Percentiles rank a stretch among this genome's conserved stretches.
Conservation (phyloP, 768 basidiomycete genomes). For the Tylopilus rubrobrunneus region DNA sequence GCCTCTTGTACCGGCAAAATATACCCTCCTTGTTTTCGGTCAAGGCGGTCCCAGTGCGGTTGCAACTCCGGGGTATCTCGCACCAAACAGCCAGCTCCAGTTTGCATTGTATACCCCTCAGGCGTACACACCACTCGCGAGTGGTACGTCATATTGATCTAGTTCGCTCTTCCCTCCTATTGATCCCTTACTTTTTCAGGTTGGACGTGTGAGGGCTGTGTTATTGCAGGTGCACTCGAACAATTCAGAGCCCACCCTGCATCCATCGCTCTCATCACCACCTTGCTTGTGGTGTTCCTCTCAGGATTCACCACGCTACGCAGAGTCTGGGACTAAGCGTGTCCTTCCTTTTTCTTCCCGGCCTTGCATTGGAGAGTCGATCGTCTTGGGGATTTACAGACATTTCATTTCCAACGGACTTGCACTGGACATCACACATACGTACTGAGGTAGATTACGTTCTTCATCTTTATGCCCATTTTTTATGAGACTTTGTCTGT, state of each 20-base stretch:
- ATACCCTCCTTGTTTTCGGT: slow-evolving; percentile 57
- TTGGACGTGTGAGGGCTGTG: slow-evolving; percentile 30
- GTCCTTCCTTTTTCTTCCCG: not conserved
- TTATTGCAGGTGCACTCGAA: slow-evolving; percentile 21
- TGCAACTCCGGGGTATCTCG: slow-evolving; percentile 48
- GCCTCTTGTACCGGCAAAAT: slow-evolving; percentile 59
- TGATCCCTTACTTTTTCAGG: slow-evolving; percentile 12
- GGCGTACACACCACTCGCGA: slow-evolving; percentile 48
- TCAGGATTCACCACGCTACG: slow-evolving; percentile 34
- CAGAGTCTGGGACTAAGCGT: slow-evolving; percentile 26
- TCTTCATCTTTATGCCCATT: slow-evolving; percentile 20
- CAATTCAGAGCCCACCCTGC: slow-evolving; percentile 31
- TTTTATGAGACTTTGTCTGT: slow-evolving; percentile 14
- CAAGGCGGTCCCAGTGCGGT: slow-evolving; percentile 49
- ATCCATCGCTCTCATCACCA: slow-evolving; percentile 31
- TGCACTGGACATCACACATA: slow-evolving; percentile 28
- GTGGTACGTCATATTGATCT: slow-evolving; percentile 29
- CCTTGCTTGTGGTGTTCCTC: slow-evolving; percentile 28
- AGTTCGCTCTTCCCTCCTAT: not conserved
- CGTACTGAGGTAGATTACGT: slow-evolving; percentile 27
- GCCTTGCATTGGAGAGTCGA: slow-evolving; percentile 1
- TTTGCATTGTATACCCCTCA: slow-evolving; percentile 66
- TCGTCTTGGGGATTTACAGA: slow-evolving; percentile 19
- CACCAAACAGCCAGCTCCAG: slow-evolving; percentile 46
- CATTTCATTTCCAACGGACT: slow-evolving; percentile 22